Percentiles rank a stretch among this genome's conserved stretches.
phyloP scores from a whole-genome alignment of 164 flowering plant genomes.

The Kingdonia uniflora region DNA sequence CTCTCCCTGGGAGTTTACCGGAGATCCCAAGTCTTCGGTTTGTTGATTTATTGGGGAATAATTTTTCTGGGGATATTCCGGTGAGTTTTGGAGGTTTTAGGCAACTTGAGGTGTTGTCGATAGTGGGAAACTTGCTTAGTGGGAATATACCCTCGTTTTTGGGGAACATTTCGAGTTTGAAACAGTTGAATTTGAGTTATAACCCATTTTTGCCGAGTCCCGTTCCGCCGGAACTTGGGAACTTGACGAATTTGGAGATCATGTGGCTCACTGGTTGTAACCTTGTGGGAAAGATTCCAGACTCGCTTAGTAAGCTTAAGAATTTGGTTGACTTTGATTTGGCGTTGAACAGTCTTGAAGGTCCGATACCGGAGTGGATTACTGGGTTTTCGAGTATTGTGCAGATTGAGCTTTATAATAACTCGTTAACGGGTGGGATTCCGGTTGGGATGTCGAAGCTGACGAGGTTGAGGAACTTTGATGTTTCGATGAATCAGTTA shows the following conservation, averaged over 20 bases:
- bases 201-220: constrained; percentile 64
- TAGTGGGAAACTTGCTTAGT: constrained; percentile 55
- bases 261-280: constrained; percentile 60
- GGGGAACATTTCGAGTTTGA: constrained; percentile 49
- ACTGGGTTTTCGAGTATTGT: constrained; percentile 40
- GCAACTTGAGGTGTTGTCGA: constrained; percentile 52
- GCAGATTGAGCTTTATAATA: constrained; percentile 78
- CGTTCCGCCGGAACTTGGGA: constrained; percentile 71
- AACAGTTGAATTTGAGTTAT: constrained; percentile 60
- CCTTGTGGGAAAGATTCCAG: constrained; percentile 65
- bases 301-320: constrained; percentile 38
- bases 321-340: constrained; percentile 60
- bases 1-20: constrained; percentile 25
- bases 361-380: constrained; percentile 53
- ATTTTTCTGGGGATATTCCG: constrained; percentile 78
- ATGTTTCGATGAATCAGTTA: constrained; percentile 66
- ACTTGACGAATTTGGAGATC: constrained; percentile 45
- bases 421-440: constrained; percentile 59
- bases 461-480: constrained; percentile 42
- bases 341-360: constrained; percentile 41
- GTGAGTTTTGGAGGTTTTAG: constrained; percentile 41
- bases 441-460: constrained; percentile 56
- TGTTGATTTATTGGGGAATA: constrained; percentile 61
- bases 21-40: constrained; percentile 32
- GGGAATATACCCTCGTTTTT: constrained; percentile 49